A percentile compares a stretch with the other conserved stretches of the same genome.
Conservation (phyloP, 1,139 yeast genomes). For the Sugiyamaella grinbergsii region DNA sequence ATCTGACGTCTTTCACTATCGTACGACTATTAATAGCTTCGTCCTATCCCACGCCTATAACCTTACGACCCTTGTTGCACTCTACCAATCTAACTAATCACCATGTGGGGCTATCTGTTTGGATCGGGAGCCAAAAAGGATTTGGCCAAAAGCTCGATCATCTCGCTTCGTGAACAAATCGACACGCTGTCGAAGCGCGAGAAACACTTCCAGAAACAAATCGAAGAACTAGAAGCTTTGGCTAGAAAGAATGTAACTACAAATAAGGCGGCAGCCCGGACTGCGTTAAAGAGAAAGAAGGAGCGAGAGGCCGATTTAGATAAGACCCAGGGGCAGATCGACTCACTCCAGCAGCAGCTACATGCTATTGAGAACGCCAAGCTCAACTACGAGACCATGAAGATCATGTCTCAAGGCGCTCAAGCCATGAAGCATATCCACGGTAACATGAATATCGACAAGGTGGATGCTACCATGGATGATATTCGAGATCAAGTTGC, state of each 20-base stretch:
- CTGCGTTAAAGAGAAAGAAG: slow-evolving; percentile 88
- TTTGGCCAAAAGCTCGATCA: slow-evolving; percentile 89
- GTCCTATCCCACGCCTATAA: background rate
- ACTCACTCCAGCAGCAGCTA: slow-evolving; percentile 84
- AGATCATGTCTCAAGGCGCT: slow-evolving; percentile 98
- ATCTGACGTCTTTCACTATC: too few relatives aligned
- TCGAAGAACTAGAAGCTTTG: slow-evolving; percentile 74
- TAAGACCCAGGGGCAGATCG: slow-evolving; percentile 85
- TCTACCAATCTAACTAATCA: background rate
- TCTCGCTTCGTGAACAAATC: slow-evolving; percentile 85
- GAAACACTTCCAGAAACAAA: slow-evolving; percentile 77
- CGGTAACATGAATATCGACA: slow-evolving; percentile 92
- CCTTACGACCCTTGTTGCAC: background rate
- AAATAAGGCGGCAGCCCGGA: slow-evolving; percentile 77
- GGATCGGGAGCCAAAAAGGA: slow-evolving; percentile 71
- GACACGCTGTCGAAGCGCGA: slow-evolving; percentile 84
- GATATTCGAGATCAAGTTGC: slow-evolving; percentile 97
- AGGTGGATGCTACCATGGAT: slow-evolving; percentile 98
- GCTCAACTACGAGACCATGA: slow-evolving; percentile 95
- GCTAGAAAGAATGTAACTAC: slow-evolving; percentile 74
- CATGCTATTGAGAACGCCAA: slow-evolving; percentile 92
- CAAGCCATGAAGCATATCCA: slow-evolving; percentile 95
- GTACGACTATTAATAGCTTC: background rate
- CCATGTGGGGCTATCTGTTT: slow-evolving; percentile 49
- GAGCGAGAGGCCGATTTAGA: slow-evolving; percentile 73